These are phyloP conservation scores for barley (Hordeum vulgare) DNA, from an alignment of 176 grass and related monocot species.

Conservation along the genomic window MorexV3_pseudomolecules_assembly NC_058522.1:492062069-492062568, in stretches of 20 bases:
- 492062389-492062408: conserved; percentile 84
- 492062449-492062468: conserved; percentile 66
- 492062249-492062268: conserved; percentile 39
- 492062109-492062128: conserved; percentile 92
- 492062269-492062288: conserved; percentile 36
- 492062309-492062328: conserved; percentile 56
- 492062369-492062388: conserved; percentile 76
- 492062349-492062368: conserved; percentile 63
- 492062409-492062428: conserved; percentile 92
- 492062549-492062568: conserved; percentile 93
- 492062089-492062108: conserved; percentile 50
- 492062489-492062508: conserved; percentile 60
- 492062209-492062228: not conserved
- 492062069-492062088: not conserved
- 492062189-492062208: conserved; percentile 86
- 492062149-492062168: conserved; percentile 93
- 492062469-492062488: conserved; percentile 48
- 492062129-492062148: conserved; percentile 83
- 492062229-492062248: conserved; percentile 47
- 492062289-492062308: not conserved
- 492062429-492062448: conserved; percentile 93
- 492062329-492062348: conserved; percentile 79
- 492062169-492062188: conserved; percentile 88
- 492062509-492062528: conserved; percentile 75
- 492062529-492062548: conserved; percentile 83